A percentile compares a stretch with the other conserved stretches of the same genome.
Conservation (phyloP, 805 yeast genomes). For the Pichia cabralensis region DNA sequence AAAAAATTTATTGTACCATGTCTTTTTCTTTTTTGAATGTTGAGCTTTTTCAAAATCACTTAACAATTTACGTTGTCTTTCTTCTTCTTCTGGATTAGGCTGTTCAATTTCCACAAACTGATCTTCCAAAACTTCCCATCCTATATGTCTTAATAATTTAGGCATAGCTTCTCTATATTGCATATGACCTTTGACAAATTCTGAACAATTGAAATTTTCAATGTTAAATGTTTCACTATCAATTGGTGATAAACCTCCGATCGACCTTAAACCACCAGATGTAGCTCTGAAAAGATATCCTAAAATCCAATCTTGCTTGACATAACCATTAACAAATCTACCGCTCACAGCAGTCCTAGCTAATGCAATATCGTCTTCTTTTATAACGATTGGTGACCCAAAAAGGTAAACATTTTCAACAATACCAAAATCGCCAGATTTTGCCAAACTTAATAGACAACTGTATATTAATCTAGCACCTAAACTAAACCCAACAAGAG, state of each 20-base stretch:
- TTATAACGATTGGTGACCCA: slow-evolving; percentile 81
- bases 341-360: slow-evolving; percentile 88
- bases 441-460: slow-evolving; percentile 78
- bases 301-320: slow-evolving; percentile 89
- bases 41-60: slow-evolving; percentile 56
- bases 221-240: slow-evolving; percentile 34
- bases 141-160: slow-evolving; percentile 52
- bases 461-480: slow-evolving; percentile 91
- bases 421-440: slow-evolving; percentile 76
- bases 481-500: slow-evolving; percentile 84
- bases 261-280: slow-evolving; percentile 85
- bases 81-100: slow-evolving; percentile 81
- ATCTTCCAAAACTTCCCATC: slow-evolving; percentile 77
- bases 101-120: slow-evolving; percentile 95
- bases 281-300: slow-evolving; percentile 95
- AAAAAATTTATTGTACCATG: slow-evolving; percentile 34
- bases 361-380: slow-evolving; percentile 63
- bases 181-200: slow-evolving; percentile 89
- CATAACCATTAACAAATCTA: slow-evolving; percentile 79
- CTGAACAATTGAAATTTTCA: slow-evolving; percentile 84
- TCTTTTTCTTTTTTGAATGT: slow-evolving; percentile 24
- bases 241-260: slow-evolving; percentile 80
- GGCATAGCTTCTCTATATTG: slow-evolving; percentile 95
- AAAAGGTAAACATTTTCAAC: slow-evolving; percentile 81
- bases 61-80: slow-evolving; percentile 73